Evolutionary conservation across 2,329 filamentous ascomycete species (phyloP).

Genomic region (Trichothecium roseum): DNA sequence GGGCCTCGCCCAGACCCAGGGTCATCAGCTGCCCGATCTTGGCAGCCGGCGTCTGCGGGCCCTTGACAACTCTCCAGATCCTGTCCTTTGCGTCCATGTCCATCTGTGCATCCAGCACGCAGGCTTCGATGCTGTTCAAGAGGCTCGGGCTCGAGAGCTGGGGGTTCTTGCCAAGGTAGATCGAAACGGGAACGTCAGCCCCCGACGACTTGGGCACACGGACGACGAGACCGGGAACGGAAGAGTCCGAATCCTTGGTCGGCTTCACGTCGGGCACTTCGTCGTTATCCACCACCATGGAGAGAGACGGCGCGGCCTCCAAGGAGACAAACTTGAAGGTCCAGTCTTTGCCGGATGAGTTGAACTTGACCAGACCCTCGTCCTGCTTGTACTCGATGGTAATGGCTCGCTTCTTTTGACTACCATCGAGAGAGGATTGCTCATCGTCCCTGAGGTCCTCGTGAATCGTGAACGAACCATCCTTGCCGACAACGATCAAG

Average conservation of each 20-base stretch:
- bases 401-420: neutral
- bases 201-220: neutral
- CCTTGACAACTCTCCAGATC: slow-evolving; percentile 10
- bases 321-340: slow-evolving; percentile 5
- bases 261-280: neutral
- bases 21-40: slow-evolving; percentile 13
- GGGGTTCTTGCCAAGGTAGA: slow-evolving; percentile 3
- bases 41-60: slow-evolving; percentile 6
- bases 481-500: slow-evolving; percentile 32
- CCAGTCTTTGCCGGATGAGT: slow-evolving; percentile 3
- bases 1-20: slow-evolving; percentile 12
- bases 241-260: neutral
- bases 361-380: slow-evolving; percentile 4
- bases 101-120: slow-evolving; percentile 16
- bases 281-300: neutral
- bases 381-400: slow-evolving; percentile 6
- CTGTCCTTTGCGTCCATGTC: slow-evolving; percentile 14
- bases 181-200: neutral
- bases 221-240: neutral
- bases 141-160: slow-evolving; percentile 8
- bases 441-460: slow-evolving; percentile 27
- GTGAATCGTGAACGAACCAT: slow-evolving; percentile 36
- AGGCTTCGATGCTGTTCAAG: slow-evolving; percentile 8
- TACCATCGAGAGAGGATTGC: neutral
- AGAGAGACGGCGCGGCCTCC: neutral